These are phyloP conservation scores for Rosa persica DNA, from an alignment of 306 rosid species.

Conservation along the genomic window DNA sequence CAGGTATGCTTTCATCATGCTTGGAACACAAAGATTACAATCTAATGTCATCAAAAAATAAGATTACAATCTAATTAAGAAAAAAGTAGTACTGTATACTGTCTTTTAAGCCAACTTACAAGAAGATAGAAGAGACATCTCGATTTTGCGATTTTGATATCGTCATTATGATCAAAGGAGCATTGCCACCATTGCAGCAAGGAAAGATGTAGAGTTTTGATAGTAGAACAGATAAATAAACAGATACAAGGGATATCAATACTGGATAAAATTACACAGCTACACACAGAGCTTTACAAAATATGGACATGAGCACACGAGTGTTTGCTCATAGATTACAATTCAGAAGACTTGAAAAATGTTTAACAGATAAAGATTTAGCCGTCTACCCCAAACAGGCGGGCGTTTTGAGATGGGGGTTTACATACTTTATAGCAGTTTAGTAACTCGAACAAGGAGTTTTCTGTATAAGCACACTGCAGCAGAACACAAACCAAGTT, in stretches of 20 bases:
- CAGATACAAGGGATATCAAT: conserved; percentile 9
- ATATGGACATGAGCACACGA: conserved; percentile 20
- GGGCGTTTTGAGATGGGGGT: conserved; percentile 2
- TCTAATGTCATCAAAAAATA: no score
- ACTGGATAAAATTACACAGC: conserved; percentile 16
- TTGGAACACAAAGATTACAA: background rate
- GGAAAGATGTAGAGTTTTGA: background rate
- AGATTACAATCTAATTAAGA: conserved; percentile 7
- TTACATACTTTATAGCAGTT: background rate
- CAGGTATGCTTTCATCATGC: conserved; percentile 15
- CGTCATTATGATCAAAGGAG: background rate
- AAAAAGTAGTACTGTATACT: background rate
- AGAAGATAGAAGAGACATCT: background rate
- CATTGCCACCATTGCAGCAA: background rate
- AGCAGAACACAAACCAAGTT: background rate
- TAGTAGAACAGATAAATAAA: conserved; percentile 23
- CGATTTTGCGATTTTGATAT: background rate
- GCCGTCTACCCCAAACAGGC: conserved; percentile 18
- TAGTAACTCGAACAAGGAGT: conserved; percentile 6
- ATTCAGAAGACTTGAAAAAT: background rate
- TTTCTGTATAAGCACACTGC: background rate
- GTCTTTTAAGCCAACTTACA: conserved; percentile 17
- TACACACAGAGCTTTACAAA: conserved; percentile 18
- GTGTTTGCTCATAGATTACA: background rate
- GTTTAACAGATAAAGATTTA: background rate